Evolutionary conservation across 2,329 filamentous ascomycete species (phyloP).

Genomic region (Akanthomyces uredinophilus): DNA sequence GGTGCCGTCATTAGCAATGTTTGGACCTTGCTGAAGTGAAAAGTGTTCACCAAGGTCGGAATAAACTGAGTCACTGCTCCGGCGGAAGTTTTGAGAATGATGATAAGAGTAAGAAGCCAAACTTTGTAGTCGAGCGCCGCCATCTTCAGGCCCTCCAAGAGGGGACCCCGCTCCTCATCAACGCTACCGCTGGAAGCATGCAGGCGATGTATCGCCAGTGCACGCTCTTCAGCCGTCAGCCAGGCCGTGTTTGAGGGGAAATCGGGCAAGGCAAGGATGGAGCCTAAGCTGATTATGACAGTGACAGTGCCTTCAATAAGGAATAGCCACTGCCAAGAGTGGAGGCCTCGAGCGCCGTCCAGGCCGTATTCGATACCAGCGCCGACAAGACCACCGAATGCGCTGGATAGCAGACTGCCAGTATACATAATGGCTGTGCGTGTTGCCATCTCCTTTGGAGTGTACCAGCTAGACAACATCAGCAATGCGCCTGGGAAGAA

Average conservation of each 20-base stretch:
- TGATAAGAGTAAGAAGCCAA: constrained; percentile 48
- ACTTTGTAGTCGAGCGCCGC: constrained; percentile 56
- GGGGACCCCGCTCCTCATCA: constrained; percentile 34
- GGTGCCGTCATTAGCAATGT: constrained; percentile 61
- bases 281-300: constrained; percentile 30
- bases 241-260: constrained; percentile 49
- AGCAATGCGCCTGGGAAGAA: constrained; percentile 47
- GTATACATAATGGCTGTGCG: constrained; percentile 54
- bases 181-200: constrained; percentile 41
- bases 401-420: constrained; percentile 50
- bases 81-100: constrained; percentile 50
- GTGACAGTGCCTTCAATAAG: constrained; percentile 44
- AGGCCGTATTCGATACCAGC: constrained; percentile 43
- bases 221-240: constrained; percentile 45
- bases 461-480: constrained; percentile 43
- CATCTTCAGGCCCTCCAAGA: constrained; percentile 48
- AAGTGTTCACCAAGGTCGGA: constrained; percentile 63
- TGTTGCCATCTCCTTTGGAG: constrained; percentile 44
- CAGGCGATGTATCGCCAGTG: constrained; percentile 48
- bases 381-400: constrained; percentile 46
- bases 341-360: constrained; percentile 38
- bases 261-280: constrained; percentile 41
- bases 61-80: constrained; percentile 64
- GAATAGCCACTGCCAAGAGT: constrained; percentile 62
- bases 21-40: constrained; percentile 55